Conservation (phyloP, 306 rosid species). For the Phaseolus lunatus region DNA sequence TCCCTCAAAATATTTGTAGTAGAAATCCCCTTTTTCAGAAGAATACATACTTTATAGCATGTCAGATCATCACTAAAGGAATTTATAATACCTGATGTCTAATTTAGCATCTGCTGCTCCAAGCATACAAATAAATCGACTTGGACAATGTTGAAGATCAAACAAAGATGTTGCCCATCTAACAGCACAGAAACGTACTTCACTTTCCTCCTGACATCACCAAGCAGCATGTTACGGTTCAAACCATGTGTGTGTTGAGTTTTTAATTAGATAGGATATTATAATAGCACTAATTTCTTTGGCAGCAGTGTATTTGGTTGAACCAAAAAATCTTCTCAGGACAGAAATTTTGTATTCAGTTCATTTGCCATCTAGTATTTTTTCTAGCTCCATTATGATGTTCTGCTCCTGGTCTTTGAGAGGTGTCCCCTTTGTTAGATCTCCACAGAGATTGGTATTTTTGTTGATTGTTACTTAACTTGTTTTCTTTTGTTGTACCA, state of each 20-base stretch:
- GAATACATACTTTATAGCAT: conserved; percentile 27
- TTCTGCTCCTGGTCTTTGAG: not conserved
- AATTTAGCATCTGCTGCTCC: conserved; percentile 83
- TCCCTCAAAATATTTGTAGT: conserved; percentile 29
- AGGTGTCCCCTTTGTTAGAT: not conserved
- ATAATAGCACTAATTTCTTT: not conserved
- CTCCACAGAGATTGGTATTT: not conserved
- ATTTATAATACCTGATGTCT: conserved; percentile 77
- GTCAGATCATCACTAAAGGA: conserved; percentile 39
- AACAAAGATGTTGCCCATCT: conserved; percentile 94
- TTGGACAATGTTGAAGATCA: conserved; percentile 87
- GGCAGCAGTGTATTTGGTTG: not conserved
- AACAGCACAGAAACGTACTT: conserved; percentile 83
- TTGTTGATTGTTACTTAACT: not conserved
- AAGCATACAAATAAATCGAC: conserved; percentile 90
- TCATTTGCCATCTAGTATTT: not conserved
- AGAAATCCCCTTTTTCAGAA: conserved; percentile 27
- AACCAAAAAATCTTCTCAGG: not conserved
- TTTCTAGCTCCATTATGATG: not conserved
- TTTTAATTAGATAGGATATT: not conserved
- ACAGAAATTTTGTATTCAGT: not conserved
- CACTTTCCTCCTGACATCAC: conserved; percentile 83
- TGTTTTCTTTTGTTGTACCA: not conserved
- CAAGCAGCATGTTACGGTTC: conserved; percentile 38
- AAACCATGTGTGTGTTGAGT: not conserved